Evolutionary conservation across 306 rosid genomes (phyloP).

Genomic region (Parietaria judaica): DNA sequence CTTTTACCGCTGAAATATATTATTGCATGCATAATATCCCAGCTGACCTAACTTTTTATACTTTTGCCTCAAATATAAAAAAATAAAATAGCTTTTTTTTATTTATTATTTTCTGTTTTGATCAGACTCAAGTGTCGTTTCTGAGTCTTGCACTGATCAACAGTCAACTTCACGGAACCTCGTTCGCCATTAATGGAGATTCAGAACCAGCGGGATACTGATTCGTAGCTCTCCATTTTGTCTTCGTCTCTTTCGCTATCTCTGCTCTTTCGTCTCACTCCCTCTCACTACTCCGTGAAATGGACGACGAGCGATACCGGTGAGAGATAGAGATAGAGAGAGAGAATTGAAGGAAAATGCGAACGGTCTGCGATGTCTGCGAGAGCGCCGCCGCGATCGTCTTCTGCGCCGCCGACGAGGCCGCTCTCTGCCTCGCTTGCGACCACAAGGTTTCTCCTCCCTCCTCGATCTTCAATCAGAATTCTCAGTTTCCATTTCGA

Average conservation of each 20-base stretch:
- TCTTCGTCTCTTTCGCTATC: not conserved
- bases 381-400: slow-evolving; percentile 41
- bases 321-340: not conserved
- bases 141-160: too few relatives aligned
- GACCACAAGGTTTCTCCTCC: slow-evolving; percentile 30
- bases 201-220: too few relatives aligned
- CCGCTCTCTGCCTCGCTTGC: slow-evolving; percentile 42
- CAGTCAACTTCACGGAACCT: too few relatives aligned
- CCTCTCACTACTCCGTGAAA: not conserved
- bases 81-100: too few relatives aligned
- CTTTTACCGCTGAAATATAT: too few relatives aligned
- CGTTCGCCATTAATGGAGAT: too few relatives aligned
- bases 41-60: too few relatives aligned
- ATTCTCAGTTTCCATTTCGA: not conserved
- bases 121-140: too few relatives aligned
- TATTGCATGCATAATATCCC: too few relatives aligned
- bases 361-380: slow-evolving; percentile 42
- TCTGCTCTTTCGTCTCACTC: too few relatives aligned
- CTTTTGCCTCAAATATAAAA: too few relatives aligned
- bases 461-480: not conserved
- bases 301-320: slow-evolving; percentile 15
- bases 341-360: slow-evolving; percentile 20
- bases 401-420: slow-evolving; percentile 47
- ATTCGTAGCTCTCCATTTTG: not conserved
- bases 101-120: too few relatives aligned